A percentile compares a stretch with the other conserved stretches of the same genome.
phyloP scores from a whole-genome alignment of 1,139 yeast genomes.

The Arxiozyma slooffiae region DNA sequence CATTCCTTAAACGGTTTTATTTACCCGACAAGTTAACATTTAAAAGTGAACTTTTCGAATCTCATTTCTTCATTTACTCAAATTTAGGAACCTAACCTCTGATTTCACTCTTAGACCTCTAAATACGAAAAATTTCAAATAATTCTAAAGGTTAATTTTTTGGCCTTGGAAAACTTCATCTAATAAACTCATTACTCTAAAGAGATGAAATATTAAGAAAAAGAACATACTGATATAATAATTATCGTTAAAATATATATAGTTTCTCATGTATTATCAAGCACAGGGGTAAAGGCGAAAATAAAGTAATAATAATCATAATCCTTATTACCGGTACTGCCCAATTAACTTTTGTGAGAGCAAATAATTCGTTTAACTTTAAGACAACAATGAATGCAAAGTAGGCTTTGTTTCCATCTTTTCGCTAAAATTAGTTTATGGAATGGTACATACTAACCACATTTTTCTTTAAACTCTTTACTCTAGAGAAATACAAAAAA shows the following conservation, averaged over 20 bases:
- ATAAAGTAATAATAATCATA: slow-evolving; percentile 60
- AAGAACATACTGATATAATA: background rate
- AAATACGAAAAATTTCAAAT: slow-evolving; percentile 20
- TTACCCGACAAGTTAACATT: background rate
- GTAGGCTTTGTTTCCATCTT: slow-evolving; percentile 28
- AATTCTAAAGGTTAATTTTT: slow-evolving; percentile 21
- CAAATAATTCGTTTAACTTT: background rate
- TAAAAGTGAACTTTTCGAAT: background rate
- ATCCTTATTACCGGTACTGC: background rate
- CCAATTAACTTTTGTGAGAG: too few relatives aligned
- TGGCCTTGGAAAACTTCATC: slow-evolving; percentile 25
- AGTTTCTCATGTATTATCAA: slow-evolving; percentile 19
- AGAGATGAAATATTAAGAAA: background rate
- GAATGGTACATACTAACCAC: background rate
- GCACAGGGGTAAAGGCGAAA: slow-evolving; percentile 33
- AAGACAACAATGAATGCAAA: background rate
- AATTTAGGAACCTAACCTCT: slow-evolving; percentile 2
- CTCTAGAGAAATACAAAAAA: slow-evolving; percentile 22
- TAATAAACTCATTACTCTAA: too few relatives aligned
- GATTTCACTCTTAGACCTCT: background rate
- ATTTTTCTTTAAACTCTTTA: background rate
- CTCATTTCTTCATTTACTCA: background rate
- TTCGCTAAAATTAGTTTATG: background rate
- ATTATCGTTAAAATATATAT: slow-evolving; percentile 23
- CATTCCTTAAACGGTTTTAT: too few relatives aligned